These are phyloP conservation scores for Trichoderma parareesei DNA, from an alignment of 495 filamentous ascomycete species.

Conservation along the genomic window DNA sequence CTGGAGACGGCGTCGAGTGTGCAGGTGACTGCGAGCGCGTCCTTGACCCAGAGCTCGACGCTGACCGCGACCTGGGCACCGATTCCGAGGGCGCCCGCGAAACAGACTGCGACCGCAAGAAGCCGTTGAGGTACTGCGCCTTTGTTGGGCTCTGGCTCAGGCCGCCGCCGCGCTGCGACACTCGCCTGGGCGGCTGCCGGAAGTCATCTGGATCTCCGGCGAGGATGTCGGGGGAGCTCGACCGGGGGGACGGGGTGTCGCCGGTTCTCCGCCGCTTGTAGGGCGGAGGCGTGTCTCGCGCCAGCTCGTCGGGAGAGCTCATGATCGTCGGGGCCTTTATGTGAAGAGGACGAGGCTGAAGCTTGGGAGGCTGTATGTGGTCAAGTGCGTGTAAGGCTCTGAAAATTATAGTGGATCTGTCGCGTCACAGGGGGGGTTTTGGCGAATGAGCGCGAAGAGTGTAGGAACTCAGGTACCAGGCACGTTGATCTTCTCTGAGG, in stretches of 20 bases:
- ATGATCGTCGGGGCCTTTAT: background rate
- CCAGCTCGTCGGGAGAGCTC: slow-evolving; percentile 8
- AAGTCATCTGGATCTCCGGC: background rate
- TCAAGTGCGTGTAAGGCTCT: background rate
- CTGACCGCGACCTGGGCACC: slow-evolving; percentile 29
- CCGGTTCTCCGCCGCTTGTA: slow-evolving; percentile 3
- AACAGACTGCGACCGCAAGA: slow-evolving; percentile 31
- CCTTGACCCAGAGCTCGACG: slow-evolving; percentile 21
- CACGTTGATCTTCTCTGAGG: too few species aligned
- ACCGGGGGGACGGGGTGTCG: background rate
- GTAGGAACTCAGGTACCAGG: too few species aligned
- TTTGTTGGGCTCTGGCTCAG: background rate
- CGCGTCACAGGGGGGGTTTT: background rate
- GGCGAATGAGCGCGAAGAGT: too few species aligned
- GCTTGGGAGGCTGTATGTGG: background rate
- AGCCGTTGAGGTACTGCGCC: background rate
- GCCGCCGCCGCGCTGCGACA: background rate
- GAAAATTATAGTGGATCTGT: background rate
- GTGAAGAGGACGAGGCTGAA: background rate
- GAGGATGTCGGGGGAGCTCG: background rate
- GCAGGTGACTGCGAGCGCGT: slow-evolving; percentile 15
- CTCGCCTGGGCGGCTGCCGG: background rate
- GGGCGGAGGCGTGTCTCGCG: background rate
- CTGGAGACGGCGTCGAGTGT: slow-evolving; percentile 18
- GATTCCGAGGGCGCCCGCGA: slow-evolving; percentile 36